Conservation (phyloP, 2,329 filamentous ascomycete species). For the Fusarium continuum region DNA sequence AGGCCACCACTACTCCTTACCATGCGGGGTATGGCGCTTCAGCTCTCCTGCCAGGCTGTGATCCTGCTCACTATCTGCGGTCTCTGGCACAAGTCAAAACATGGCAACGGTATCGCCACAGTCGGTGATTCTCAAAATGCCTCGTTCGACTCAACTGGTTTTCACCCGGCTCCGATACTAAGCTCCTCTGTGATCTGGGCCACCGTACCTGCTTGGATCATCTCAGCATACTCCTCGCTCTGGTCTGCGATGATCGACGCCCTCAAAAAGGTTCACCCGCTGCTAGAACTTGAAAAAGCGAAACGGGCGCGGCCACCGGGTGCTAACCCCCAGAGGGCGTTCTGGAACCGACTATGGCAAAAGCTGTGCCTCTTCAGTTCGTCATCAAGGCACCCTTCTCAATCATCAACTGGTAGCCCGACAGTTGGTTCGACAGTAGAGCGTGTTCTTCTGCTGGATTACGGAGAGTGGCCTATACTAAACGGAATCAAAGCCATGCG, state of each 20-base stretch:
- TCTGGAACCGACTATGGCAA: fast-evolving
- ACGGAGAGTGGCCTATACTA: not conserved
- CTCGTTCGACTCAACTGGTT: not conserved
- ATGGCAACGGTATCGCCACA: not conserved
- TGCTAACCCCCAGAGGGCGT: not conserved
- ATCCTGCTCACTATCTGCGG: not conserved
- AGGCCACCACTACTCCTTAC: not conserved
- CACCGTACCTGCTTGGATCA: not conserved
- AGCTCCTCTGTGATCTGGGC: not conserved
- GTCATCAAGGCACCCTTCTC: not conserved
- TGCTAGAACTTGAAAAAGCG: not conserved
- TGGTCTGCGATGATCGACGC: not conserved
- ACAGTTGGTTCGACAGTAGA: not conserved
- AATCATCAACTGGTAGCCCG: not conserved
- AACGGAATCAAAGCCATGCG: not conserved
- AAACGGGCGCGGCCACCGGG: not conserved
- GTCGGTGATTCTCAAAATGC: not conserved
- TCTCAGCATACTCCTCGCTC: not conserved
- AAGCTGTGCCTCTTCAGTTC: not conserved
- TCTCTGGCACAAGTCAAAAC: not conserved
- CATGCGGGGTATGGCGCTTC: not conserved
- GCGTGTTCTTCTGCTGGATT: not conserved
- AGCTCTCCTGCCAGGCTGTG: not conserved
- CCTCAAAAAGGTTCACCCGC: not conserved
- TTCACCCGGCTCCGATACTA: not conserved